Evolutionary conservation across 2,329 filamentous ascomycete genomes (phyloP), one percentile per base, ranked within the genome.

Genomic region (Sclerotinia spermophila): DNA sequence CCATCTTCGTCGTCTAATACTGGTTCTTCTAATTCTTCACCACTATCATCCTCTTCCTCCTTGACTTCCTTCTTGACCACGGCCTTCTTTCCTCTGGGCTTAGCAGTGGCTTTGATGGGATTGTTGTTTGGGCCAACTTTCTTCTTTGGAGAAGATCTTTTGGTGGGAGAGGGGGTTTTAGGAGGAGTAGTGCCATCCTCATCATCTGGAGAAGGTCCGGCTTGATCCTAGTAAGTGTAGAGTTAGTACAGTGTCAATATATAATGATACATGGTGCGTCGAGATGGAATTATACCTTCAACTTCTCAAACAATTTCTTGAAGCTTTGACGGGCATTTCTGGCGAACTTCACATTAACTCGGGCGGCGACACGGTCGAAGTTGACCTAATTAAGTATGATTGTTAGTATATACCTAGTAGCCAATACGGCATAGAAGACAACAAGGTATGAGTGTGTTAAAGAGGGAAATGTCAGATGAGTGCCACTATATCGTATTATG

Each of bases 261-360:
- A 24, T 4, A 24, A 40, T 10, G 2, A 40, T 3, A 10, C 2
- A 40, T 7, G 17, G 8, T 2, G n/a, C 1, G 1, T 53, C 8
- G 24, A 27, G 33, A 40, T 10, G 40, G 17, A 4, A 15, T 24
- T 24, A 53, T 56, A 61, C 67, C 56, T 72, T 73, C 3, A 77
- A 55, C 71, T 75, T 77, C 2, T 74, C 71, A n/a, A 72, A 74
- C 2, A 77, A 27, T 4, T 72, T 74, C 58, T 76, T 77, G 44
- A 71, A 71, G 15, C 72, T 45, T 4, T 67, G 2, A 2, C 70
- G 67, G 71, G 82, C 82, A 71, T 81, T 82, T 64, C 81, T 82
- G 66, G 77, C 80, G 64, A 82, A 80, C 71, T 83, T 82, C 68
- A 83, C 79, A 5, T 78, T 78, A 21, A 82, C 73, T 19, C 77